Conservation (phyloP, 2,329 filamentous ascomycete species). For the Emericellopsis cladophorae region DNA sequence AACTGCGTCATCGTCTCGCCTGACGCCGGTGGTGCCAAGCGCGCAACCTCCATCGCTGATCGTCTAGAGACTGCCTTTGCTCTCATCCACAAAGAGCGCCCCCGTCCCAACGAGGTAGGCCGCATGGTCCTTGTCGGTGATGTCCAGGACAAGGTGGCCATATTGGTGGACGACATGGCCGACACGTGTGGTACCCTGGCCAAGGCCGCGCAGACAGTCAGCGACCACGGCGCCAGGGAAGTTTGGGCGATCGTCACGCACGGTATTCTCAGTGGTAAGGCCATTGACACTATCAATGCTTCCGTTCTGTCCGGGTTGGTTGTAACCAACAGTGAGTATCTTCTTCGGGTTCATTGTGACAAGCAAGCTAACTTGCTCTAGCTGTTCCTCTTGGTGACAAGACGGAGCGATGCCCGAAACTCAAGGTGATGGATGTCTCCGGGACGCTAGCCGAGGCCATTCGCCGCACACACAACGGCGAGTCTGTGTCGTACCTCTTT, state of each 20-base stretch:
- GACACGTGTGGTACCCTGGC: conserved; percentile 79
- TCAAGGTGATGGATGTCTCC: conserved; percentile 86
- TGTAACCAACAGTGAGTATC: conserved; percentile 62
- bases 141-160: conserved; percentile 80
- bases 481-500: conserved; percentile 54
- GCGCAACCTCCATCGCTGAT: conserved; percentile 87
- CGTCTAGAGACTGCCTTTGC: conserved; percentile 83
- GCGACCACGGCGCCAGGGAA: conserved; percentile 73
- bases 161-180: conserved; percentile 96
- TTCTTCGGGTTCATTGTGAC: neutral
- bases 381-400: conserved; percentile 49
- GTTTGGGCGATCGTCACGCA: conserved; percentile 94
- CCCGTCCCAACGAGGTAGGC: conserved; percentile 73
- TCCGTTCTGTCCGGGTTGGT: conserved; percentile 68
- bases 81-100: conserved; percentile 92
- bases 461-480: conserved; percentile 54
- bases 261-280: conserved; percentile 78
- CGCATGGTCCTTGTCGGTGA: conserved; percentile 93
- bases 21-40: conserved; percentile 88
- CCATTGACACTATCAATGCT: conserved; percentile 74
- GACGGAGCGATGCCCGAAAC: conserved; percentile 62
- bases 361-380: neutral
- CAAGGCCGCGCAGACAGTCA: conserved; percentile 83
- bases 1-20: conserved; percentile 92
- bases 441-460: conserved; percentile 66